A percentile compares a stretch with the other conserved stretches of the same genome.
phyloP scores from a whole-genome alignment of 1,284 basidiomycete species.

The Ceratorhiza oryzae-sativae region DNA sequence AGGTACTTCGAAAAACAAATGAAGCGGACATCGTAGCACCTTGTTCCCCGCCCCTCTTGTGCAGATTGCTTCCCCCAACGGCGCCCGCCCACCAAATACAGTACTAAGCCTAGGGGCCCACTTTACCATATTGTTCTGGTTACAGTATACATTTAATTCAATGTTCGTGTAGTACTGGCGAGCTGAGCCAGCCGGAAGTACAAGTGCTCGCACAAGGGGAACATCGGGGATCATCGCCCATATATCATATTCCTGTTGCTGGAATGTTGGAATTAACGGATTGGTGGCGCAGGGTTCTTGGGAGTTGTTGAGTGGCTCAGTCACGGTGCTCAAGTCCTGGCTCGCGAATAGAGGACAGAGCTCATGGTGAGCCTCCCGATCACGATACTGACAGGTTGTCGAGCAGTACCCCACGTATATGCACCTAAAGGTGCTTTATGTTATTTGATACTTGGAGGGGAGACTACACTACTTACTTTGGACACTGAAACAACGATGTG shows the following conservation, averaged over 20 bases:
- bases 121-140: neutral
- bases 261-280: neutral
- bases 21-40: neutral
- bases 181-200: neutral
- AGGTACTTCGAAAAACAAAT: slow-evolving; percentile 7
- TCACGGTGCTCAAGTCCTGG: neutral
- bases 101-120: neutral
- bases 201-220: neutral
- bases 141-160: neutral
- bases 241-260: neutral
- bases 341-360: neutral
- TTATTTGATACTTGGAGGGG: neutral
- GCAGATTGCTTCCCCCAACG: neutral
- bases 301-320: neutral
- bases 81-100: neutral
- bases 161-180: neutral
- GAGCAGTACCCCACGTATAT: slow-evolving; percentile 16
- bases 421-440: neutral
- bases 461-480: neutral
- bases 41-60: neutral
- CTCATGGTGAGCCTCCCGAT: neutral
- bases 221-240: neutral
- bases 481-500: neutral
- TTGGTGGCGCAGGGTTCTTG: neutral
- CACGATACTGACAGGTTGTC: neutral